Evolutionary conservation across 129 eudicot species (phyloP).

Genomic region (Flaveria robusta): DNA sequence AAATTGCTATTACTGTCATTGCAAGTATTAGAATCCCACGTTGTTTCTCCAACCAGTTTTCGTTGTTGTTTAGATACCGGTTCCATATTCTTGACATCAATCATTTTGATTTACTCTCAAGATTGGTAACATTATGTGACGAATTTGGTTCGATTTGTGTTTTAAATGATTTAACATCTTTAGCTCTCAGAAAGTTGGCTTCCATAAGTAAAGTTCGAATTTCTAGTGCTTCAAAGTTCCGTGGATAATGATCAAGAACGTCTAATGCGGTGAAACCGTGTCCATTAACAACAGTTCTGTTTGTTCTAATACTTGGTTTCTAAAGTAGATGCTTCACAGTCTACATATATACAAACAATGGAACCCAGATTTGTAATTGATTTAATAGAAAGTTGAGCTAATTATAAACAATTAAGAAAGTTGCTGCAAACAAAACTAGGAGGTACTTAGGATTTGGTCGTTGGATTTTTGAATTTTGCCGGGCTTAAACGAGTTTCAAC

Average conservation of each 20-base stretch:
- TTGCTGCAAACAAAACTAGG: too few species aligned
- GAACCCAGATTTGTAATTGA: background rate
- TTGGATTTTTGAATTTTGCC: too few species aligned
- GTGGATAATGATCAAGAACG: slow-evolving; percentile 21
- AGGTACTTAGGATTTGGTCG: too few species aligned
- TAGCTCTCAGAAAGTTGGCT: slow-evolving; percentile 17
- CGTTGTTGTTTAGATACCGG: slow-evolving; percentile 1
- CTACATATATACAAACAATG: background rate
- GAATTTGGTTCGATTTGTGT: background rate
- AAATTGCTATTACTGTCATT: slow-evolving; percentile 17
- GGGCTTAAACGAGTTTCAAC: too few species aligned
- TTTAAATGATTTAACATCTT: background rate
- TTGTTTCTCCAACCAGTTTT: slow-evolving; percentile 40
- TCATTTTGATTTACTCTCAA: background rate
- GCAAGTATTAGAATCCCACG: slow-evolving; percentile 31
- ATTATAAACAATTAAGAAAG: too few species aligned
- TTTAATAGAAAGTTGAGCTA: too few species aligned
- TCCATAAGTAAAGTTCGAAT: slow-evolving; percentile 17
- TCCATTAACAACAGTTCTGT: slow-evolving; percentile 16
- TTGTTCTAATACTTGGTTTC: background rate
- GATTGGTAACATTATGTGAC: background rate
- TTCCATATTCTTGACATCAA: too few species aligned
- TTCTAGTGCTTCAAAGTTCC: slow-evolving; percentile 1
- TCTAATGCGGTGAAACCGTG: slow-evolving; percentile 26
- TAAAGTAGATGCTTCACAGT: slow-evolving; percentile 16